Percentiles rank a stretch among this genome's conserved stretches.
Conservation (phyloP, 306 rosid genomes). For the Ziziphus jujuba region DNA sequence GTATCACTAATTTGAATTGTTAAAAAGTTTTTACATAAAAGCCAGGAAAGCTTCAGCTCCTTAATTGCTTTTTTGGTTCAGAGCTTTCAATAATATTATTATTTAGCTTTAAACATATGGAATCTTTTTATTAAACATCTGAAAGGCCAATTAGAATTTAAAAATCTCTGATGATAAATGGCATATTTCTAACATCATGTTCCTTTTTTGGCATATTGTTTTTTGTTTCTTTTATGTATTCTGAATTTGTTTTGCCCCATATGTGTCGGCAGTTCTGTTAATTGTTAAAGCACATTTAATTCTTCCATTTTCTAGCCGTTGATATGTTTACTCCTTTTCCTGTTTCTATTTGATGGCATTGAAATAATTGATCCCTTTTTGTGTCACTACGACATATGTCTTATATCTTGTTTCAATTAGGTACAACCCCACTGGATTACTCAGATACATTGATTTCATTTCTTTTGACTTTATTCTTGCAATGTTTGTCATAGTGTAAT, state of each 20-base stretch:
- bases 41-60: background rate
- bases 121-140: background rate
- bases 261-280: background rate
- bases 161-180: background rate
- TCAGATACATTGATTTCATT: constrained; percentile 1
- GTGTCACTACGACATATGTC: background rate
- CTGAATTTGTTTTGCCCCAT: background rate
- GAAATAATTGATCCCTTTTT: background rate
- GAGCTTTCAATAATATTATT: background rate
- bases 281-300: background rate
- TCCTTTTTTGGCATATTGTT: background rate
- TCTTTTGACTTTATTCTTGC: constrained; percentile 18
- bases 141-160: background rate
- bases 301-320: background rate
- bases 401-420: background rate
- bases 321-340: background rate
- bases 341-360: no score
- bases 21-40: background rate
- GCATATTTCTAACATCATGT: background rate
- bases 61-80: background rate
- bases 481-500: constrained; percentile 59
- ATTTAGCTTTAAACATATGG: background rate
- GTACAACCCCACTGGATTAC: background rate
- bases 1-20: no score
- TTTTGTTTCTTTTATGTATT: background rate